Conservation (phyloP, 208 protist genomes). For the Leishmania amazonensis region DNA sequence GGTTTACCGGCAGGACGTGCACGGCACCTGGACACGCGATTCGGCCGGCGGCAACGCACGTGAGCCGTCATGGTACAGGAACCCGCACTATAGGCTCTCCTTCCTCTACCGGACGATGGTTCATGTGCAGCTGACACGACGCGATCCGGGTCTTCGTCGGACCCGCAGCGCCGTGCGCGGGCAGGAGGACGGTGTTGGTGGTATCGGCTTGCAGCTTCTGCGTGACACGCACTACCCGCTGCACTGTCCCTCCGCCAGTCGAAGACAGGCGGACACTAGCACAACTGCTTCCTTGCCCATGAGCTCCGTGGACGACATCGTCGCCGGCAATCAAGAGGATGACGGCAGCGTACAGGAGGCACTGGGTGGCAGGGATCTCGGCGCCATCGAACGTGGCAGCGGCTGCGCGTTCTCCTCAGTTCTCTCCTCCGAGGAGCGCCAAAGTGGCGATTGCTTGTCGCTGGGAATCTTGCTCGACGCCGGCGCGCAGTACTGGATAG, state of each 20-base stretch:
- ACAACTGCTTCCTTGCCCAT: not conserved
- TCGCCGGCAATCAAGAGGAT: not conserved
- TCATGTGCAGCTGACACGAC: constrained; percentile 66
- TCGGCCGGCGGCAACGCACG: constrained; percentile 56
- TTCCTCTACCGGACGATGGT: constrained; percentile 41
- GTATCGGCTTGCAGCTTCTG: constrained; percentile 69
- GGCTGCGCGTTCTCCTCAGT: constrained; percentile 9
- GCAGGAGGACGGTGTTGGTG: constrained; percentile 36
- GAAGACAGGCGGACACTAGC: not conserved
- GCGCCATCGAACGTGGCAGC: not conserved
- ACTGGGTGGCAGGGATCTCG: not conserved
- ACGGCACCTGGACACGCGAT: constrained; percentile 57
- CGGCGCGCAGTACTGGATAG: constrained; percentile 77
- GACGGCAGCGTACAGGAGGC: not conserved
- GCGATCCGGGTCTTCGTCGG: constrained; percentile 59
- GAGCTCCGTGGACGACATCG: not conserved
- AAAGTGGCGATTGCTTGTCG: constrained; percentile 52
- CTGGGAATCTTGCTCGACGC: constrained; percentile 61
- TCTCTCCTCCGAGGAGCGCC: constrained; percentile 54
- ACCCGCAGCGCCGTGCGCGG: not conserved
- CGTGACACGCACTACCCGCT: constrained; percentile 67
- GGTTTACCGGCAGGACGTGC: constrained; percentile 47
- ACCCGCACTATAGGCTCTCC: constrained; percentile 78
- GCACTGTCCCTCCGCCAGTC: constrained; percentile 12
- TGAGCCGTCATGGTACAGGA: constrained; percentile 61